Evolutionary conservation across 257 asterid species (phyloP).

Genomic region (Solanum chmielewskii): DNA sequence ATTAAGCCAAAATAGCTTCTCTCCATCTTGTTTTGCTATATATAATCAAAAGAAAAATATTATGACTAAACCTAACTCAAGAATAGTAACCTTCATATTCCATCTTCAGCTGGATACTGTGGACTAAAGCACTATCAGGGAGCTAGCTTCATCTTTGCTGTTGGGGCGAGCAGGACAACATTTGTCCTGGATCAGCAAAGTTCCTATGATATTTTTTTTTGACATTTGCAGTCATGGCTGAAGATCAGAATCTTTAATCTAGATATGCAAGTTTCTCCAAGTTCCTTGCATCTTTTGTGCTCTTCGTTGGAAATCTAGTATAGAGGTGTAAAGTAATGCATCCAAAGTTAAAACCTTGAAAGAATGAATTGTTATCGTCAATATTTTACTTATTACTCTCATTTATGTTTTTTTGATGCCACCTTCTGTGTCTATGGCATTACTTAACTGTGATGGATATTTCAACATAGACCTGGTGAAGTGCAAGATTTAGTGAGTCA

Average conservation of each 20-base stretch:
- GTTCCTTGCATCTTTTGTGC: not conserved
- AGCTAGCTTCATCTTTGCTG: not conserved
- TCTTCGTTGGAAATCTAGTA: not conserved
- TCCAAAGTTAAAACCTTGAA: not conserved
- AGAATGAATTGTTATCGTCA: not conserved
- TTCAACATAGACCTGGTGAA: not conserved
- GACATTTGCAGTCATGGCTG: not conserved
- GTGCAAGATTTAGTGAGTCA: not conserved
- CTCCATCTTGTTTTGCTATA: not conserved
- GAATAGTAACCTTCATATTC: not conserved
- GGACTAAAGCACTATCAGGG: not conserved
- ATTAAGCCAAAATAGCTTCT: not conserved
- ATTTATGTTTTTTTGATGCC: not conserved
- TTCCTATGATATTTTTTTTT: not conserved
- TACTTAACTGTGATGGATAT: not conserved
- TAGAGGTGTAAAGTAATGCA: not conserved
- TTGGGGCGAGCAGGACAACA: not conserved
- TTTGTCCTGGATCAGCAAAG: not conserved
- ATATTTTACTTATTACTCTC: not conserved
- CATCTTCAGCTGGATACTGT: not conserved
- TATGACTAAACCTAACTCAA: not conserved
- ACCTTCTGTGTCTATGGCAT: not conserved
- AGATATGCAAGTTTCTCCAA: not conserved
- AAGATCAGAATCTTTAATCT: not conserved
- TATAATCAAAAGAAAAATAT: not conserved